Percentiles rank a stretch among this genome's conserved stretches.
Conservation (phyloP, 768 basidiomycete genomes). For the Mycena epipterygia region DNA sequence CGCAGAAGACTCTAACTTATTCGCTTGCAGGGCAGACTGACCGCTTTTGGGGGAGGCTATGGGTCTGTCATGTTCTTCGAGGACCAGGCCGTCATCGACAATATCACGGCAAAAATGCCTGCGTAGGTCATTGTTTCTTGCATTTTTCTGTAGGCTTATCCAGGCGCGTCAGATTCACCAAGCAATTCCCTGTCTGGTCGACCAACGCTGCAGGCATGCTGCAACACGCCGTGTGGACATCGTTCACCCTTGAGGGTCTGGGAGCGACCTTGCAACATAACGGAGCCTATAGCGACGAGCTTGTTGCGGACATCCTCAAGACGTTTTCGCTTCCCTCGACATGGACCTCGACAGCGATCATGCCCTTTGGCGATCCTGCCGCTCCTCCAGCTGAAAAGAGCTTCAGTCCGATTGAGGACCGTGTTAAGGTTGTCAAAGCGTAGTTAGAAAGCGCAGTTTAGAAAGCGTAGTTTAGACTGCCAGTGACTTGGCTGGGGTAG, state of each 20-base stretch:
- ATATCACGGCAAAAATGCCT: slow-evolving; percentile 13
- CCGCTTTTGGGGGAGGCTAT: slow-evolving; percentile 11
- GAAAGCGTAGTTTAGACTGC: too few species aligned
- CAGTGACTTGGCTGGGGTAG: too few species aligned
- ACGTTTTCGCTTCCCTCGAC: slow-evolving; percentile 16
- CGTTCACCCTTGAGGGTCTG: slow-evolving; percentile 20
- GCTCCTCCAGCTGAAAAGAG: slow-evolving; percentile 17
- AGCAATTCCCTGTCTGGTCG: slow-evolving; percentile 10
- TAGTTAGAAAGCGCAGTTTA: too few species aligned
- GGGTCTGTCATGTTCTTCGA: slow-evolving; percentile 27
- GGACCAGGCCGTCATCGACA: slow-evolving; percentile 27
- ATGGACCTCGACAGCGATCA: slow-evolving; percentile 24
- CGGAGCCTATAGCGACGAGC: slow-evolving; percentile 11
- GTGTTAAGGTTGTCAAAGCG: slow-evolving; percentile 24
- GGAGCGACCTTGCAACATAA: slow-evolving; percentile 27
- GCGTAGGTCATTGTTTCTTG: not conserved
- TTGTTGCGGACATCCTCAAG: slow-evolving; percentile 14
- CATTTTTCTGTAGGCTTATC: not conserved
- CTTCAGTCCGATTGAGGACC: slow-evolving; percentile 17
- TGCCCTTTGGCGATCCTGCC: slow-evolving; percentile 23
- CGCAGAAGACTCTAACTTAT: too few species aligned
- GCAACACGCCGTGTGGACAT: slow-evolving; percentile 16
- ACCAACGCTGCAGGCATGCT: slow-evolving; percentile 3
- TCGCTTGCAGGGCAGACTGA: not conserved
- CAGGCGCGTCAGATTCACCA: not conserved